A percentile compares a stretch with the other conserved stretches of the same genome.
phyloP scores from a whole-genome alignment of 441 rosid species.

The Breynia disticha region DNA sequence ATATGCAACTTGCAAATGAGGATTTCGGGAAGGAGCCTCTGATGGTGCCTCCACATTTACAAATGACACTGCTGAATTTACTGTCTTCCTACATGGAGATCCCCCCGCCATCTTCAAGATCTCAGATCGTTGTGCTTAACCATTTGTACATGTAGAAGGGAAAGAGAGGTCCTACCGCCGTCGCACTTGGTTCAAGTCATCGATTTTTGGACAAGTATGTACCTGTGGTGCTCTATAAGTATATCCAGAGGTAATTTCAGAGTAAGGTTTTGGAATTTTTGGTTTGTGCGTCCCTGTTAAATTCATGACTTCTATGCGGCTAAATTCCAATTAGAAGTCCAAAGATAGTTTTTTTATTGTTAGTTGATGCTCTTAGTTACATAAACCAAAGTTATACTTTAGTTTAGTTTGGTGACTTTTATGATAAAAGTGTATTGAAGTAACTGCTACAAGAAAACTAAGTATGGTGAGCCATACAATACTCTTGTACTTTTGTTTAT shows the following conservation, averaged over 20 bases:
- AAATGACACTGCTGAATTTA: slow-evolving; percentile 70
- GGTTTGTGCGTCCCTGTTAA: background rate
- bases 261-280: background rate
- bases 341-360: no score
- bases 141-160: slow-evolving; percentile 97
- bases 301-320: no score
- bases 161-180: slow-evolving; percentile 63
- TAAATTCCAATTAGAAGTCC: no score
- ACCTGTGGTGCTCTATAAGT: slow-evolving; percentile 82
- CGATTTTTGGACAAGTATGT: slow-evolving; percentile 81
- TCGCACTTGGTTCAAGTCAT: slow-evolving; percentile 86
- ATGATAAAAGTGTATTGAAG: no score
- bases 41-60: slow-evolving; percentile 76
- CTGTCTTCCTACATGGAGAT: slow-evolving; percentile 62
- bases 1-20: slow-evolving; percentile 54
- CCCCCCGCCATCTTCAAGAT: slow-evolving; percentile 61
- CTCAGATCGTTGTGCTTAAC: slow-evolving; percentile 86
- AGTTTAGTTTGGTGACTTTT: no score
- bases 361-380: no score
- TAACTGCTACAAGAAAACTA: no score
- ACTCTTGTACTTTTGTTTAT: no score
- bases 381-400: no score
- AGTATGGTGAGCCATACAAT: no score
- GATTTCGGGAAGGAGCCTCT: slow-evolving; percentile 95
- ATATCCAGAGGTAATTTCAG: slow-evolving; percentile 53